Evolutionary conservation across 1,284 basidiomycete species (phyloP).

Genomic region (Amylostereum areolatum): DNA sequence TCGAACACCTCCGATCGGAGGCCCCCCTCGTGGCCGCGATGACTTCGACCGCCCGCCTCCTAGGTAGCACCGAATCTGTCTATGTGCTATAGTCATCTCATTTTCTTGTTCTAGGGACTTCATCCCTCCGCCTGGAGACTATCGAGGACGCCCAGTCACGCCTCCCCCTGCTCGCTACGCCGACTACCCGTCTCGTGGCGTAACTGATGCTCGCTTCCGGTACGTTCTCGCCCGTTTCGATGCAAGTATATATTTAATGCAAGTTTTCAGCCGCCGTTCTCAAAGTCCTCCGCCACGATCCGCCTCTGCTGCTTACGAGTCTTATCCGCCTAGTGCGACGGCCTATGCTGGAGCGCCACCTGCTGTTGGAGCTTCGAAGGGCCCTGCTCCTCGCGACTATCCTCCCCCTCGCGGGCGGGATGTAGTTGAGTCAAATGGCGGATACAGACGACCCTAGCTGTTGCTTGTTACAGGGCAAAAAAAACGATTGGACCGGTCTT

Average conservation of each 20-base stretch:
- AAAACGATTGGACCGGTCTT: too few relatives aligned
- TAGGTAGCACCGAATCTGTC: slow-evolving; percentile 30
- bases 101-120: slow-evolving; percentile 33
- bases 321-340: slow-evolving; percentile 35
- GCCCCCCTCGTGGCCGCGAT: slow-evolving; percentile 35
- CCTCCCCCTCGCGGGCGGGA: slow-evolving; percentile 52
- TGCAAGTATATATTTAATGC: slow-evolving; percentile 5
- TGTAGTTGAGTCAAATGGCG: slow-evolving; percentile 24
- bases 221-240: slow-evolving; percentile 23
- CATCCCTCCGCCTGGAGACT: slow-evolving; percentile 32
- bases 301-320: slow-evolving; percentile 29
- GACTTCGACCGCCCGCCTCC: slow-evolving; percentile 40
- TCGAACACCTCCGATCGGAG: slow-evolving; percentile 40
- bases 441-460: slow-evolving; percentile 32
- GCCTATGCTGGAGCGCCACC: slow-evolving; percentile 30
- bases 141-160: slow-evolving; percentile 51
- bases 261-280: slow-evolving; percentile 55
- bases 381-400: slow-evolving; percentile 51
- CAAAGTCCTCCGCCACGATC: slow-evolving; percentile 52
- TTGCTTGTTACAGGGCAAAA: too few relatives aligned
- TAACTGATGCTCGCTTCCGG: slow-evolving; percentile 46
- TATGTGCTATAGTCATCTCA: background rate
- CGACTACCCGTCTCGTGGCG: slow-evolving; percentile 49
- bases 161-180: slow-evolving; percentile 49
- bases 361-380: slow-evolving; percentile 30